Evolutionary conservation across 257 asterid genomes (phyloP).

Genomic region (Fraxinus pennsylvanica): DNA sequence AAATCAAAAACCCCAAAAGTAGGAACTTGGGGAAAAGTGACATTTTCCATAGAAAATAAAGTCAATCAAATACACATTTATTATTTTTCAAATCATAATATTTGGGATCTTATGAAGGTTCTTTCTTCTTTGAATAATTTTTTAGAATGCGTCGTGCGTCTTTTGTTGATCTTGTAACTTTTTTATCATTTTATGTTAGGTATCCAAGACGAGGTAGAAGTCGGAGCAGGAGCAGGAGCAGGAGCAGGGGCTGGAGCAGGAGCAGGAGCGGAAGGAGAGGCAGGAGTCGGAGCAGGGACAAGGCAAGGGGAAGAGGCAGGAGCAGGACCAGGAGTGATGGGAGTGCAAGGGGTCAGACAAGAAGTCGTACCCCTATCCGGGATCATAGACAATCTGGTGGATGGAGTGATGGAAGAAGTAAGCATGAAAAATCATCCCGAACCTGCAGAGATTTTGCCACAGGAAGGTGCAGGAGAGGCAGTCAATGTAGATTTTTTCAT

Average conservation of each 20-base stretch:
- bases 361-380: constrained; percentile 62
- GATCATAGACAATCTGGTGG: constrained; percentile 52
- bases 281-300: constrained; percentile 38
- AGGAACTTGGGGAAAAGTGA: no score
- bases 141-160: constrained; percentile 6
- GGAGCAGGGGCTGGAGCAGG: constrained; percentile 35
- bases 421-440: constrained; percentile 54
- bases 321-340: constrained; percentile 47
- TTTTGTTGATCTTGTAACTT: constrained; percentile 7
- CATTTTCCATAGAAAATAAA: no score
- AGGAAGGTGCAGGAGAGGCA: constrained; percentile 77
- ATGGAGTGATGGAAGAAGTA: constrained; percentile 55
- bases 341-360: constrained; percentile 39
- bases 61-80: no score
- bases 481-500: constrained; percentile 72
- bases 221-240: constrained; percentile 56
- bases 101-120: no score
- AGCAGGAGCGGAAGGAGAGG: constrained; percentile 37
- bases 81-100: no score
- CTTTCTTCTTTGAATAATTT: neutral
- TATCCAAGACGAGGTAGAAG: constrained; percentile 52
- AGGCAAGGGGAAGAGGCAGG: constrained; percentile 42
- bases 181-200: constrained; percentile 38
- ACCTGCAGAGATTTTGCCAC: constrained; percentile 61
- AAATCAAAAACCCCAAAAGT: no score